Percentiles rank a stretch among this genome's conserved stretches.
Evolutionary conservation across 2,329 filamentous ascomycete genomes (phyloP).

Genomic region (Trichoderma sp.): DNA sequence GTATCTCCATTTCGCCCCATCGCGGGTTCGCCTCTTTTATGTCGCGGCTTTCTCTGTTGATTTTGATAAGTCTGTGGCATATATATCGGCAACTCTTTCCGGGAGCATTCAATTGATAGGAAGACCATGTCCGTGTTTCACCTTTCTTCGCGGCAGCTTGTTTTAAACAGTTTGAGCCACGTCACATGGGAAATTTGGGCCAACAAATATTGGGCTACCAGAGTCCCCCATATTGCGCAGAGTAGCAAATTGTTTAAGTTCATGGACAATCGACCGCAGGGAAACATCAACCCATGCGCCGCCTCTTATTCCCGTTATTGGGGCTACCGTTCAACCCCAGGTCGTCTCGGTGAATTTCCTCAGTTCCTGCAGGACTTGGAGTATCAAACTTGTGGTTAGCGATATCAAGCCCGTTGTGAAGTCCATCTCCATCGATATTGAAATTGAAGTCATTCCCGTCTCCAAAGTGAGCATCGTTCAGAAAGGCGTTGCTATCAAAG

Average conservation of each 20-base stretch:
- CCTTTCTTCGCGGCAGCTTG: no score
- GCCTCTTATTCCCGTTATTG: conserved; percentile 40
- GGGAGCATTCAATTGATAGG: neutral
- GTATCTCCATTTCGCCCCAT: neutral
- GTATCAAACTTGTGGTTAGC: conserved; percentile 34
- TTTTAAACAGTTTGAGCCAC: no score
- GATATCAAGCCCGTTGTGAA: neutral
- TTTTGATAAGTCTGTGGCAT: neutral
- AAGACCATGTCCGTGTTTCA: neutral
- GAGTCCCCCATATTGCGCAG: neutral
- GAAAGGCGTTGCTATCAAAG: conserved; percentile 47
- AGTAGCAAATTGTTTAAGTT: neutral
- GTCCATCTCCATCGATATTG: conserved; percentile 44
- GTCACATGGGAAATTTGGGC: no score
- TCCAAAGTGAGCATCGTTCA: conserved; percentile 43
- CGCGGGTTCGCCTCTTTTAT: neutral
- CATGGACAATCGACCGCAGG: neutral
- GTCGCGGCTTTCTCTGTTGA: neutral
- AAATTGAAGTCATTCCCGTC: conserved; percentile 56
- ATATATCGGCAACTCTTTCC: neutral
- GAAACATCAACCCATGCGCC: conserved; percentile 38
- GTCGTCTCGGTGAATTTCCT: conserved; percentile 53
- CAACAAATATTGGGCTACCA: no score
- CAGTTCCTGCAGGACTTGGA: conserved; percentile 51
- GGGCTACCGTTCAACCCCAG: conserved; percentile 35